Percentiles rank a stretch among this genome's conserved stretches.
Conservation (phyloP, 139 green algal genomes). For the Chlamydomonas sp. region DNA sequence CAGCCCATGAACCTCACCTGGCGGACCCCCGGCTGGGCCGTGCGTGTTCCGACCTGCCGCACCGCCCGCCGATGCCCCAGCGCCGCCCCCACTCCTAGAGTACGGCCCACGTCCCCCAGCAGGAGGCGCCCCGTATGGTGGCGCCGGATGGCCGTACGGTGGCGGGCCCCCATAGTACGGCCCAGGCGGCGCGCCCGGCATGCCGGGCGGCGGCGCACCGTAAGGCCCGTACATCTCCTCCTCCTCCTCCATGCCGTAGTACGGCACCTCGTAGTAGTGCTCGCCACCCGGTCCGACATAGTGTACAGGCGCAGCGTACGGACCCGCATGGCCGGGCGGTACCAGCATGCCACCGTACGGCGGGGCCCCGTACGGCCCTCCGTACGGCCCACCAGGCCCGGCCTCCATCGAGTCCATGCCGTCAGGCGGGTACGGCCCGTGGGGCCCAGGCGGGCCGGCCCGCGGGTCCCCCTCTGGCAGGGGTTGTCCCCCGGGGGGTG, state of each 20-base stretch:
- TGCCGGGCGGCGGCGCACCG: too few species aligned
- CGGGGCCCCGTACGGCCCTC: neutral
- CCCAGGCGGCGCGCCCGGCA: too few species aligned
- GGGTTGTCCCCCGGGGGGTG: too few species aligned
- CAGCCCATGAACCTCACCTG: too few species aligned
- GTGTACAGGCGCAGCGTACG: neutral
- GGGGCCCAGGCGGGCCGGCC: too few species aligned
- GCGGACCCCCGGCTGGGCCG: too few species aligned
- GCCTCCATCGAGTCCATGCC: conserved; percentile 2
- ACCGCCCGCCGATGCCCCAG: too few species aligned
- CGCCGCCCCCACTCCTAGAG: too few species aligned
- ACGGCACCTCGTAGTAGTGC: neutral
- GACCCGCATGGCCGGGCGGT: neutral
- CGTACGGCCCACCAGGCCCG: conserved; percentile 1
- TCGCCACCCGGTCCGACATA: neutral
- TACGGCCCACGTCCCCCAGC: too few species aligned
- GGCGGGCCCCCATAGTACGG: conserved; percentile 5
- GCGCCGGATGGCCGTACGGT: neutral
- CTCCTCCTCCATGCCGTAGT: neutral
- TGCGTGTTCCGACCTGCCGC: too few species aligned
- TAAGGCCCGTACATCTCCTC: neutral
- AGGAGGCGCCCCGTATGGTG: too few species aligned
- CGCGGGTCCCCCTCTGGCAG: too few species aligned
- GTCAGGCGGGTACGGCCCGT: conserved; percentile 2
- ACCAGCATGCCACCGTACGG: neutral